phyloP scores from a whole-genome alignment of 495 filamentous ascomycete genomes.

The Hypoxylon fragiforme region DNA sequence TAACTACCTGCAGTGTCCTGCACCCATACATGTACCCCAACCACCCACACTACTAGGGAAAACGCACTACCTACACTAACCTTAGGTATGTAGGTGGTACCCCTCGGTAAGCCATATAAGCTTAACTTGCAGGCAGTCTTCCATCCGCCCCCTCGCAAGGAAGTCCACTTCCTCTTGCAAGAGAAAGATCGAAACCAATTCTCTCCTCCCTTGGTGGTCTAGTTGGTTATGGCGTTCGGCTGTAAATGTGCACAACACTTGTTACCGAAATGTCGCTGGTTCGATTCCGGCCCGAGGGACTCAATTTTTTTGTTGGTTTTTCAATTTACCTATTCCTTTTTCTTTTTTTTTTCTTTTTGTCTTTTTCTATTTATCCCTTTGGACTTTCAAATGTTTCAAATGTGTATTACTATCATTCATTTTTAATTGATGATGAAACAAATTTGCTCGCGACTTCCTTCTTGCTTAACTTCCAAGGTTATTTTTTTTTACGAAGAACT shows the following conservation, averaged over 20 bases:
- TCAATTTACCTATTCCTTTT: neutral
- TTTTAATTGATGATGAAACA: neutral
- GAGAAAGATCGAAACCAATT: neutral
- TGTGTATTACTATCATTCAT: too few relatives aligned
- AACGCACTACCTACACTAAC: too few relatives aligned
- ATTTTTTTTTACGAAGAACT: too few relatives aligned
- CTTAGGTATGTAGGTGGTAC: too few relatives aligned
- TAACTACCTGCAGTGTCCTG: too few relatives aligned
- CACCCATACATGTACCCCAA: too few relatives aligned
- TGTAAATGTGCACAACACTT: constrained; percentile 27
- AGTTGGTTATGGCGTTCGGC: constrained; percentile 38
- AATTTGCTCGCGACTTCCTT: neutral
- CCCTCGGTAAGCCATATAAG: too few relatives aligned
- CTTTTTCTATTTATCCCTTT: neutral
- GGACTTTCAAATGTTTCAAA: neutral
- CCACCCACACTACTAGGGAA: too few relatives aligned
- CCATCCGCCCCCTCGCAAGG: neutral
- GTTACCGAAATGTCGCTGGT: constrained; percentile 31
- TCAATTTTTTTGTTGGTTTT: constrained; percentile 19
- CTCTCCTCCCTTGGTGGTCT: constrained; percentile 28
- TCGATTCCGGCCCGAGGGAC: constrained; percentile 33
- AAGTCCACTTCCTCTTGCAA: neutral
- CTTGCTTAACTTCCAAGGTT: neutral
- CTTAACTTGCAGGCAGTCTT: neutral
- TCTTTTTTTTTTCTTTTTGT: neutral